These are phyloP conservation scores for Escallonia herrerae DNA, from an alignment of 129 eudicot species.

Conservation along the genomic window DNA sequence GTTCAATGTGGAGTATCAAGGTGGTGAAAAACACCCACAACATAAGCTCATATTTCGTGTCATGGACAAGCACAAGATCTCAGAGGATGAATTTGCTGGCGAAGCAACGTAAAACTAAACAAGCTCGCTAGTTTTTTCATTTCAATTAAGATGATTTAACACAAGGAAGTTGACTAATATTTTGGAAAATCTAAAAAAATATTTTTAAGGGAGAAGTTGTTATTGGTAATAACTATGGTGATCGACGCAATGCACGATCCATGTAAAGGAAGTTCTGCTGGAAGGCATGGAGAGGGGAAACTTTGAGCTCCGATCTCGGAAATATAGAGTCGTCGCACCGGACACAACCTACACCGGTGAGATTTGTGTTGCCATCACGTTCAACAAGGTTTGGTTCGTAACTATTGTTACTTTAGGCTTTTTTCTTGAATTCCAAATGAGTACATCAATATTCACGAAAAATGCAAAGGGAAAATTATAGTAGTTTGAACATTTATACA, in stretches of 20 bases:
- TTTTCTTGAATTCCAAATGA: too few relatives aligned
- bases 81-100: conserved; percentile 2
- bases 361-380: conserved; percentile 16
- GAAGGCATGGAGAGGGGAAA: conserved; percentile 12
- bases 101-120: conserved; percentile 12
- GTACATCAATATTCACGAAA: too few relatives aligned
- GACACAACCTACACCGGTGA: conserved; percentile 21
- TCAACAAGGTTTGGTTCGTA: conserved; percentile 10
- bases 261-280: conserved; percentile 13
- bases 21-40: not conserved
- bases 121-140: too few relatives aligned
- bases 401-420: too few relatives aligned
- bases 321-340: conserved; percentile 17
- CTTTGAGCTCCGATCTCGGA: not conserved
- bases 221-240: not conserved
- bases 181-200: not conserved
- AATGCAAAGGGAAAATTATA: too few relatives aligned
- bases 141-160: not conserved
- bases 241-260: conserved; percentile 2
- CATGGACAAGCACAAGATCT: conserved; percentile 9
- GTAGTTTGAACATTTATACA: too few relatives aligned
- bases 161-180: too few relatives aligned
- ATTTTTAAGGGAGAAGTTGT: not conserved
- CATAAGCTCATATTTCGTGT: conserved; percentile 7
- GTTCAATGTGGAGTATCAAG: conserved; percentile 14